Conservation (phyloP, 768 basidiomycete genomes). For the Royoungia palumana region DNA sequence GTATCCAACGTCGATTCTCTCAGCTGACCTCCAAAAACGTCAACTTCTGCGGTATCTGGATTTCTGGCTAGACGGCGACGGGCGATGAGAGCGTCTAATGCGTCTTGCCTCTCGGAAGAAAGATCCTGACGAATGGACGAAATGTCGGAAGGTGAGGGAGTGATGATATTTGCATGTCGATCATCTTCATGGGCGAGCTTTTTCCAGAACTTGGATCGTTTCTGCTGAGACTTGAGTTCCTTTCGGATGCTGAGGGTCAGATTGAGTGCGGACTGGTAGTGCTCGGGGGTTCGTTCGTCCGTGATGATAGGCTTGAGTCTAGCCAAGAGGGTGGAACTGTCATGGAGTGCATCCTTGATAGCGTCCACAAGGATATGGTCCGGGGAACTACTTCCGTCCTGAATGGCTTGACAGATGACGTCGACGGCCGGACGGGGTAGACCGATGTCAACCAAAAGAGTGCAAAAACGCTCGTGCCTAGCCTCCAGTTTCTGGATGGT, state of each 20-base stretch:
- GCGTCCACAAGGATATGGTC: slow-evolving; percentile 44
- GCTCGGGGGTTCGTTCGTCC: slow-evolving; percentile 37
- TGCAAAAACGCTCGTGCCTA: slow-evolving; percentile 21
- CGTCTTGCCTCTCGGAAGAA: slow-evolving; percentile 27
- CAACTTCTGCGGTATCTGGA: slow-evolving; percentile 11
- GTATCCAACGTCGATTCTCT: slow-evolving; percentile 16
- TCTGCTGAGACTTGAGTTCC: slow-evolving; percentile 43
- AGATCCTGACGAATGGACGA: slow-evolving; percentile 27
- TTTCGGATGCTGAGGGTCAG: slow-evolving; percentile 43
- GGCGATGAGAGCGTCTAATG: slow-evolving; percentile 38
- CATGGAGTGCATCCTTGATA: slow-evolving; percentile 40
- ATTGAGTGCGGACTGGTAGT: slow-evolving; percentile 46
- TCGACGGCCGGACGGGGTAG: slow-evolving; percentile 24
- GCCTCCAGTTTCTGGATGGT: slow-evolving; percentile 28
- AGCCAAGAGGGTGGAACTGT: slow-evolving; percentile 41
- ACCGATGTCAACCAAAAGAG: slow-evolving; percentile 27
- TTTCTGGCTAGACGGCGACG: slow-evolving; percentile 19
- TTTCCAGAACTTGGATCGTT: slow-evolving; percentile 46
- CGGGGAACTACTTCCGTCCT: slow-evolving; percentile 30
- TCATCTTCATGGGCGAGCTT: slow-evolving; percentile 36
- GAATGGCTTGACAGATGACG: slow-evolving; percentile 18
- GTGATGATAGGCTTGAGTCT: slow-evolving; percentile 36
- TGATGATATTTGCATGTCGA: slow-evolving; percentile 17
- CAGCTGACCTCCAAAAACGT: slow-evolving; percentile 25
- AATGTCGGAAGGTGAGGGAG: slow-evolving; percentile 31